Evolutionary conservation across 108 stramenopile species (phyloP), one percentile per base, ranked within the genome.

Genomic region (Aurantiochytrium sp.): DNA sequence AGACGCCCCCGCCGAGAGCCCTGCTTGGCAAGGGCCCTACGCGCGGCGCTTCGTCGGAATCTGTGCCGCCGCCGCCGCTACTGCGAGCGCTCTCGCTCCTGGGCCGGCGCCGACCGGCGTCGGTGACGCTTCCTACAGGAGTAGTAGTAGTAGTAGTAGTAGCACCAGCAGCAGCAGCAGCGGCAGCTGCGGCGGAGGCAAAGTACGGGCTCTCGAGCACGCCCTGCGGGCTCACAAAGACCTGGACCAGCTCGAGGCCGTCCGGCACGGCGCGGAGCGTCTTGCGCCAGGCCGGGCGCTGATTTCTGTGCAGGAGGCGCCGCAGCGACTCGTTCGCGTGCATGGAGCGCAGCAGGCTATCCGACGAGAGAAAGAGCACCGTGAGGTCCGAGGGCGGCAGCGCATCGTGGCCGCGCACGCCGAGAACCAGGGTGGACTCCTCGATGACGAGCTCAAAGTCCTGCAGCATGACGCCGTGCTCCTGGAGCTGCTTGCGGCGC

Each of bases 161-260:
- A n/a, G n/a, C n/a, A n/a, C n/a, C n/a, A n/a, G n/a, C n/a, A n/a
- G n/a, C n/a, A n/a, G n/a, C 59, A 2, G 32, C 15, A 2, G 27
- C 59, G 34, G 8, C 34, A 12, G 59, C 59, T 17, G 10, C 10
- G 32, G 22, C 24, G 8, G 15, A 10, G 1, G 2, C 6, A 10
- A 65, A 65, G 59, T 65, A 6, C 12, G 45, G 73, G 73, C 73
- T 81, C 73, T 81, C 42, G 24, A 81, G 73, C 36, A 41, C 8
- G 6, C 73, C 73, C 12, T 41, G 45, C n/a, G 73, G 73, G 12
- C 42, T 81, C 36, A 81, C 73, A 81, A 81, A 81, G n/a, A 81
- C 73, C 73, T 81, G 73, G 0, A 48, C 21, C 21, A 81, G 45
- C 24, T 81, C 73, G 45, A 81, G 50, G n/a, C 73, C 73, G 45